Conservation (phyloP, 78 protist species). For the Tieghemostelium lacteum region DNA sequence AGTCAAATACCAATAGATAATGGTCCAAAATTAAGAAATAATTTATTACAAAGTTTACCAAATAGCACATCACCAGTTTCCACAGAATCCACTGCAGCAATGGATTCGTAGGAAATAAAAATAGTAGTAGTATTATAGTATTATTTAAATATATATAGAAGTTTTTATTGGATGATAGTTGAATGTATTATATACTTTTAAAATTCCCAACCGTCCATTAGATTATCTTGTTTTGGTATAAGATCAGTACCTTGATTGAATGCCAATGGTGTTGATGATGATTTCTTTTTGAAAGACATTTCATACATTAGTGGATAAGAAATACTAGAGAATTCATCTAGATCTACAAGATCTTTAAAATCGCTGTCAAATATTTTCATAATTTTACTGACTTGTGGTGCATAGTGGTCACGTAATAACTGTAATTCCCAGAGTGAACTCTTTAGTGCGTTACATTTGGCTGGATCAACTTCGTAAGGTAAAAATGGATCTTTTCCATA, state of each 20-base stretch:
- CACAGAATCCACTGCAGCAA: no score
- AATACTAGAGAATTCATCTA: constrained; percentile 3
- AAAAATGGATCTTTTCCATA: constrained; percentile 78
- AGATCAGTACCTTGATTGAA: not conserved
- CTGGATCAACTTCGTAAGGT: constrained; percentile 58
- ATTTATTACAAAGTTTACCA: no score
- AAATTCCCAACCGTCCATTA: constrained; percentile 20
- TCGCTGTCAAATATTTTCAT: constrained; percentile 44
- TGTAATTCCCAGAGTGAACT: constrained; percentile 86
- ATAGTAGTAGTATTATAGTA: no score
- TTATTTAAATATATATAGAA: no score
- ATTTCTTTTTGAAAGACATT: constrained; percentile 28
- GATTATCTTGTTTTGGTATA: not conserved
- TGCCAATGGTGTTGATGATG: constrained; percentile 32
- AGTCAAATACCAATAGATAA: constrained; percentile 62
- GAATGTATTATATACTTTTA: not conserved
- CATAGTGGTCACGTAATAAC: constrained; percentile 36
- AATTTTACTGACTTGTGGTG: constrained; percentile 56
- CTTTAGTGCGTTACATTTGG: constrained; percentile 61
- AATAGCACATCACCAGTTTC: not conserved
- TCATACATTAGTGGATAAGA: constrained; percentile 46
- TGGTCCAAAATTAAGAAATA: constrained; percentile 66
- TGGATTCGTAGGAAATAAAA: not conserved
- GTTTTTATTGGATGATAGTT: no score
- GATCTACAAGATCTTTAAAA: constrained; percentile 1